Percentiles rank a stretch among this genome's conserved stretches.
phyloP scores from a whole-genome alignment of 441 rosid species.

The Brassica balearica region DNA sequence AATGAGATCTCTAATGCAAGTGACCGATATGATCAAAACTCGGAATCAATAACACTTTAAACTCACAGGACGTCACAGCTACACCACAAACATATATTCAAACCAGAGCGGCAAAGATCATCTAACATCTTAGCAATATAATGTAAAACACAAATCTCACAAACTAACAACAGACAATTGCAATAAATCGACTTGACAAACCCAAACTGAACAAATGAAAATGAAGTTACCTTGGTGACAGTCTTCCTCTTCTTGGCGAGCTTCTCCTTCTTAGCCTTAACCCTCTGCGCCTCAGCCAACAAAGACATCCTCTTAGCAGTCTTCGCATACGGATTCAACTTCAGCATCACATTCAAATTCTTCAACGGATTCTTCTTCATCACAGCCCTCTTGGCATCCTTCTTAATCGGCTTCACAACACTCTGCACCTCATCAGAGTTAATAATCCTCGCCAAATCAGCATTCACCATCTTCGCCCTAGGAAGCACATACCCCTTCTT shows the following conservation, averaged over 20 bases:
- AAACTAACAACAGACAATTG: too few species aligned
- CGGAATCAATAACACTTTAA: not conserved
- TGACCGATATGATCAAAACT: not conserved
- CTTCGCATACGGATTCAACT: slow-evolving; percentile 90
- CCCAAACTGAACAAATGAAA: not conserved
- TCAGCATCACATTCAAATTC: slow-evolving; percentile 83
- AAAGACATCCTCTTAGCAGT: slow-evolving; percentile 91
- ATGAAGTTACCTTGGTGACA: slow-evolving; percentile 64
- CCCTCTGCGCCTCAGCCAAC: slow-evolving; percentile 88
- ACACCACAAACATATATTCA: not conserved
- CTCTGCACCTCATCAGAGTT: slow-evolving; percentile 98
- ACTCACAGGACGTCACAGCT: not conserved
- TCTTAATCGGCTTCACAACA: slow-evolving; percentile 82
- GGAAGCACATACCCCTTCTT: slow-evolving; percentile 92
- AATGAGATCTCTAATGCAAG: not conserved
- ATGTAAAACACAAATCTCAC: too few species aligned
- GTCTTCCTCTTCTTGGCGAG: slow-evolving; percentile 81
- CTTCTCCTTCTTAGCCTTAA: slow-evolving; percentile 97
- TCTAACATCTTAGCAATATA: too few species aligned
- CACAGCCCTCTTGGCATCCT: slow-evolving; percentile 72
- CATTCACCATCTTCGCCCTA: slow-evolving; percentile 89
- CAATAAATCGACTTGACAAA: too few species aligned
- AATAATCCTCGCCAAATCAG: slow-evolving; percentile 89
- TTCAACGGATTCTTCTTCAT: slow-evolving; percentile 93
- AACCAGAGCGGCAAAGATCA: too few species aligned